Evolutionary conservation across 164 flowering plant species (phyloP), one percentile per base, ranked within the genome.

Genomic region (Vitis labrusca): DNA sequence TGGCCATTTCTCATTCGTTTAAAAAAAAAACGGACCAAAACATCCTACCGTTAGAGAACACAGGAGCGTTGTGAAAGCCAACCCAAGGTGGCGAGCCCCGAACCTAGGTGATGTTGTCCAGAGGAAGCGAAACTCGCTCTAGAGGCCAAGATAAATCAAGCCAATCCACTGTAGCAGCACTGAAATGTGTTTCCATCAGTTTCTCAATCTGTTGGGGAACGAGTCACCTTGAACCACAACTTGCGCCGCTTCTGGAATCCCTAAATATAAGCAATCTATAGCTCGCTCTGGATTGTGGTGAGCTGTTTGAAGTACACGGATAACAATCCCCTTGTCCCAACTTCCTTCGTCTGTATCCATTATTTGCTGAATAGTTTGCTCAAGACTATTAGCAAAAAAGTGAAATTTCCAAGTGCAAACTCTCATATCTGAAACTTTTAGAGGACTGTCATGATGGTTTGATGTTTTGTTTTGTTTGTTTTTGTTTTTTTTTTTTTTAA

Each of bases 261-360:
- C 98, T 64, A 96, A 90, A 84, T 91, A 95, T 61, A 95, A 79
- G 74, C 93, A 95, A 68, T 95, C 98, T 52, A 95, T 92, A 71
- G 99, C 99, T 64, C 98, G 88, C 77, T 92, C 97, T 37, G 99
- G 99, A 63, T 92, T 95, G 82, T 93, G 92, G 78, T 88, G 90
- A 61, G 99, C 96, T 14, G 99, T 98, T 69, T 91, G 87, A 74
- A 95, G 92, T 48, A 98, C 99, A 83, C 91, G 97, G 32, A 79
- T 74, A 65, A 95, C 97, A 67, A 89, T 95, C 63, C 91, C 93
- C 77, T 77, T 89, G 78, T 92, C 99, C 99, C 99, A 95, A 70
- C 54, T 91, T 37, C 98, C 98, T 71, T 93, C 97, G 57, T 97
- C 99, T 82, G 93, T 95, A 72, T 92, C 99, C 84, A 92, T 81